Percentiles rank a stretch among this genome's conserved stretches.
Evolutionary conservation across 768 basidiomycete species (phyloP).

Genomic region (Phylloporus scabripes): DNA sequence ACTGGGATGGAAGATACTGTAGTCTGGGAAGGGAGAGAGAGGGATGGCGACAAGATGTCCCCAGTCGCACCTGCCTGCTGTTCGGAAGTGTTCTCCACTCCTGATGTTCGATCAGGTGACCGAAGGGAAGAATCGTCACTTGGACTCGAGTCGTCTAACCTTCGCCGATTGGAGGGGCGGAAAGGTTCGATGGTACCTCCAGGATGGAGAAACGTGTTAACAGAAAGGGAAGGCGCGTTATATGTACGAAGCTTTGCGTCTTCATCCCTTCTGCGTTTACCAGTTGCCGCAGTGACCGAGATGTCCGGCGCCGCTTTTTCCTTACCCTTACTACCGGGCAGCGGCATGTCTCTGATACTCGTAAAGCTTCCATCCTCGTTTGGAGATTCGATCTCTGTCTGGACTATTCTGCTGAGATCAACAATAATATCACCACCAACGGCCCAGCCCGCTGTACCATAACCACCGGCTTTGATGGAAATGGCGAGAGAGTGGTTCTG

Average conservation of each 20-base stretch:
- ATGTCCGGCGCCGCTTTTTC: constrained; percentile 17
- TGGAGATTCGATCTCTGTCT: constrained; percentile 64
- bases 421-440: constrained; percentile 82
- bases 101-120: neutral
- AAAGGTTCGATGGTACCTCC: constrained; percentile 5
- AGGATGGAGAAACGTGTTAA: constrained; percentile 45
- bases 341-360: constrained; percentile 52
- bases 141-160: constrained; percentile 2
- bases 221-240: constrained; percentile 48
- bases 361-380: constrained; percentile 49
- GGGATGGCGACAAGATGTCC: neutral
- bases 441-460: constrained; percentile 87
- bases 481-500: constrained; percentile 61
- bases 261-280: constrained; percentile 55
- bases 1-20: constrained; percentile 7
- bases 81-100: neutral
- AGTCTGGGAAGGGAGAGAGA: constrained; percentile 3
- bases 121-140: neutral
- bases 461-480: constrained; percentile 86
- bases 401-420: constrained; percentile 66
- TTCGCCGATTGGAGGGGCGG: constrained; percentile 21
- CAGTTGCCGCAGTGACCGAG: constrained; percentile 18
- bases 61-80: neutral
- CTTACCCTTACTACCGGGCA: constrained; percentile 54
- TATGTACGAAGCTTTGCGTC: constrained; percentile 49